These are phyloP conservation scores for Prototheca stagnorum DNA, from an alignment of 163 green algal species.

Conservation along the genomic window DNA sequence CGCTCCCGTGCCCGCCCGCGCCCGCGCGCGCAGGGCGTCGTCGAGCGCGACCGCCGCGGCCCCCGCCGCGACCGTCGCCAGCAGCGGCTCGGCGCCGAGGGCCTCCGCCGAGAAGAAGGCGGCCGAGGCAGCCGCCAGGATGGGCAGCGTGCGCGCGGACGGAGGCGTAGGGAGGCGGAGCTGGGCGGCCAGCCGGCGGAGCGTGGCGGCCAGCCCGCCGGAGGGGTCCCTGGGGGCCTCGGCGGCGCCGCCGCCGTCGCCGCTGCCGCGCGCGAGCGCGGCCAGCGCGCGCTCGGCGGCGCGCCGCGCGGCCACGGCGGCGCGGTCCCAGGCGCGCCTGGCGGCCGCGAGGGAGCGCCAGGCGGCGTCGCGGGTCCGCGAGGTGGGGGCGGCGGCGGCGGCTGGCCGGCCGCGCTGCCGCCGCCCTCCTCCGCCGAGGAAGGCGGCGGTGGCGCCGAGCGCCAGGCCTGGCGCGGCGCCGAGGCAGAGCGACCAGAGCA, in stretches of 20 bases:
- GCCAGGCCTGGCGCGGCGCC: background rate
- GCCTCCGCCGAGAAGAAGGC: slow-evolving; percentile 11
- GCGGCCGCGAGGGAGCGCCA: no score
- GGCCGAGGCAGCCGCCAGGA: background rate
- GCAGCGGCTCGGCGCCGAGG: slow-evolving; percentile 56
- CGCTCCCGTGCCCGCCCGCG: background rate
- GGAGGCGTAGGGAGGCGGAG: slow-evolving; percentile 1
- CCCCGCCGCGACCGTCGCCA: slow-evolving; percentile 63
- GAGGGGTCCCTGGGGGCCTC: background rate
- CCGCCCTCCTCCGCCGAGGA: slow-evolving; percentile 1
- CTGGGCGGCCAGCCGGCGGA: background rate
- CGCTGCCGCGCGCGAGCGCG: slow-evolving; percentile 17
- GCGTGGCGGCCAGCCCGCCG: background rate
- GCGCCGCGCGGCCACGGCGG: no score
- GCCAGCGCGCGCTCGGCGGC: background rate
- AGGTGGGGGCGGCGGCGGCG: no score
- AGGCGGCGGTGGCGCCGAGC: background rate
- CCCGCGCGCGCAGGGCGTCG: background rate
- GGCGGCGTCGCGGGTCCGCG: no score
- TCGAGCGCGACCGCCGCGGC: slow-evolving; percentile 45
- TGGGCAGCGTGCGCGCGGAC: background rate
- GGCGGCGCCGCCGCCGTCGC: slow-evolving; percentile 10
- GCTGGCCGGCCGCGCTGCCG: background rate
- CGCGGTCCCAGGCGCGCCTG: no score
- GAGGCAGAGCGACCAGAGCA: background rate